These are phyloP conservation scores for Ascosphaera aggregata DNA, from an alignment of 2,329 filamentous ascomycete species.

Conservation along the genomic window DNA sequence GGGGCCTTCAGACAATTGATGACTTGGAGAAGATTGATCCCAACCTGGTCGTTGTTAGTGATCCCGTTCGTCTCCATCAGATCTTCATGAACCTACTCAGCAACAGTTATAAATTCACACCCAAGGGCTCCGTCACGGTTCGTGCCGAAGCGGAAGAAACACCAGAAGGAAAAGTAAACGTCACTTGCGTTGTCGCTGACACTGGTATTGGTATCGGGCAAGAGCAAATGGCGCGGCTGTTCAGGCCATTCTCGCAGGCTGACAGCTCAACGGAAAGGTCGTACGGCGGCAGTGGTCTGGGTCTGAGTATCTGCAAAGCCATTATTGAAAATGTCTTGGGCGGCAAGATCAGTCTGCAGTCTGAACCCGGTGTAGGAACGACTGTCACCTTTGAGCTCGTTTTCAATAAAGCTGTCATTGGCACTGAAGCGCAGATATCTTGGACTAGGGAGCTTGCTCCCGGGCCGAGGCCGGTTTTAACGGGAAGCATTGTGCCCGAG, in stretches of 20 bases:
- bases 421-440: conserved; percentile 31
- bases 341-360: conserved; percentile 63
- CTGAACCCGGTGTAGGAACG: conserved; percentile 36
- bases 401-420: conserved; percentile 54
- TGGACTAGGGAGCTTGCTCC: conserved; percentile 25
- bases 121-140: conserved; percentile 66
- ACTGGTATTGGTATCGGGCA: conserved; percentile 80
- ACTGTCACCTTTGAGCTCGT: conserved; percentile 58
- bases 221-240: conserved; percentile 55
- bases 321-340: conserved; percentile 84
- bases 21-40: conserved; percentile 38
- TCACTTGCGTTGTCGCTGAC: conserved; percentile 71
- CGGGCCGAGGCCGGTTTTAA: conserved; percentile 16
- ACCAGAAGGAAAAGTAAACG: conserved; percentile 41
- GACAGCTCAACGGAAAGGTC: conserved; percentile 76
- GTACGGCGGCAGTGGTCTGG: conserved; percentile 78
- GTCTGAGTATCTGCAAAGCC: conserved; percentile 83
- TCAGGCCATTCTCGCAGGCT: conserved; percentile 81
- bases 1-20: conserved; percentile 35
- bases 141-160: conserved; percentile 51
- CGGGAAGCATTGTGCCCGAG: conserved; percentile 30
- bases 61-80: conserved; percentile 62
- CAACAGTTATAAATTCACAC: conserved; percentile 88
- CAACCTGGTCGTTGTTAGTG: conserved; percentile 50
- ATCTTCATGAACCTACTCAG: conserved; percentile 62